Conservation (phyloP, 257 asterid species). For the Penstemon eatonii region DNA sequence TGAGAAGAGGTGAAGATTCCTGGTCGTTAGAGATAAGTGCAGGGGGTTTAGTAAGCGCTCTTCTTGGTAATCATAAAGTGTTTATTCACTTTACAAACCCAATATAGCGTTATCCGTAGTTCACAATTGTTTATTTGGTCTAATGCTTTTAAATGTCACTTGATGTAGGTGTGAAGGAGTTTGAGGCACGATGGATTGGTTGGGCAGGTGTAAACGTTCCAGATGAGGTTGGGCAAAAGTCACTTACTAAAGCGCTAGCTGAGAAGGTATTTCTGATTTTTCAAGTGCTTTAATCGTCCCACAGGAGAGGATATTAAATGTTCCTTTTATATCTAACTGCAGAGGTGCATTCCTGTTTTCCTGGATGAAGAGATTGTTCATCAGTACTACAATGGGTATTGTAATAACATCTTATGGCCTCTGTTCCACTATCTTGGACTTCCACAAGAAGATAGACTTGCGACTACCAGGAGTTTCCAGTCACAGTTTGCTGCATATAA, state of each 20-base stretch:
- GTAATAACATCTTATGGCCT: conserved; percentile 94
- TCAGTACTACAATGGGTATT: conserved; percentile 92
- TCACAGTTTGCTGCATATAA: conserved; percentile 86
- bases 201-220: conserved; percentile 99
- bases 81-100: no score
- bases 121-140: conserved; percentile 1
- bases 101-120: no score
- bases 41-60: conserved; percentile 96
- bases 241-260: conserved; percentile 79
- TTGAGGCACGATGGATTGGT: conserved; percentile 96
- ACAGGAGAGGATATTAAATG: conserved; percentile 3
- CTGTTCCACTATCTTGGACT: conserved; percentile 91
- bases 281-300: not conserved
- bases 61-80: conserved; percentile 63
- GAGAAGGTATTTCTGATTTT: conserved; percentile 60
- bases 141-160: conserved; percentile 25
- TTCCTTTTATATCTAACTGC: conserved; percentile 30
- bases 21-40: conserved; percentile 97
- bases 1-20: conserved; percentile 81
- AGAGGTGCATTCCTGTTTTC: conserved; percentile 94
- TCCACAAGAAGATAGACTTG: conserved; percentile 93
- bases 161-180: conserved; percentile 62
- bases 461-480: conserved; percentile 90
- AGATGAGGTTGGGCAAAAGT: conserved; percentile 78
- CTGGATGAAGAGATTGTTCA: conserved; percentile 89